A percentile compares a stretch with the other conserved stretches of the same genome.
Conservation (phyloP, 2,329 filamentous ascomycete species). For the Tolypocladium cylindrosporum region DNA sequence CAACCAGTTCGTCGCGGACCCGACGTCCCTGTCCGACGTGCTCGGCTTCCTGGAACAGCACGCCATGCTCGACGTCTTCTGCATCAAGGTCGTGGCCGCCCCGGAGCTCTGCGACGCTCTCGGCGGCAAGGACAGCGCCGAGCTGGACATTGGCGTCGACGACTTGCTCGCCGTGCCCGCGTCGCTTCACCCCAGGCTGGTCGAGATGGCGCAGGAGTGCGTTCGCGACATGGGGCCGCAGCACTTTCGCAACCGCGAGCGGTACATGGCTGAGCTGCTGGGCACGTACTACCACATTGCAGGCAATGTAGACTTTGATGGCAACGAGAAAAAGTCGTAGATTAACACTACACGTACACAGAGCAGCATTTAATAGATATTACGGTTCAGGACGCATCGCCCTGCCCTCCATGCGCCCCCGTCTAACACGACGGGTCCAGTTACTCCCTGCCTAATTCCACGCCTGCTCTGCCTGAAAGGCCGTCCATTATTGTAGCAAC, state of each 20-base stretch:
- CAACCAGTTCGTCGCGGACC: constrained; percentile 6
- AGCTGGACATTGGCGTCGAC: constrained; percentile 5
- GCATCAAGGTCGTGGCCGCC: constrained; percentile 2
- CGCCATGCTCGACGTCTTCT: constrained; percentile 7
- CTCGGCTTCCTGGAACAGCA: constrained; percentile 8
- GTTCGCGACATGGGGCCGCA: constrained; percentile 2
- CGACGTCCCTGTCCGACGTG: constrained; percentile 4
- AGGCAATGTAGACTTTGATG: background rate
- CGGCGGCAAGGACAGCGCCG: background rate
- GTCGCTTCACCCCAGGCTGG: constrained; percentile 5
- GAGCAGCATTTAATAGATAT: background rate
- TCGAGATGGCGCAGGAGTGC: constrained; percentile 6
- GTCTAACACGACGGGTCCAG: no score
- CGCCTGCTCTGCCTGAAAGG: background rate
- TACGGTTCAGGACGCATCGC: background rate
- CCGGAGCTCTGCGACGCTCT: constrained; percentile 3
- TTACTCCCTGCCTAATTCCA: background rate
- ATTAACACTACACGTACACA: background rate
- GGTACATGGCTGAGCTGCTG: constrained; percentile 11
- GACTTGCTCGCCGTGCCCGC: constrained; percentile 7
- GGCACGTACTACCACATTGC: constrained; percentile 10
- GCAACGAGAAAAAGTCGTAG: background rate
- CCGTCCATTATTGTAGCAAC: background rate
- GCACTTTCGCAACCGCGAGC: constrained; percentile 11
- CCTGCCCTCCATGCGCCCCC: background rate